Base-by-base conservation (phyloP, 2,329 filamentous ascomycete species). In the Ceratocystis harringtonii region DNA sequence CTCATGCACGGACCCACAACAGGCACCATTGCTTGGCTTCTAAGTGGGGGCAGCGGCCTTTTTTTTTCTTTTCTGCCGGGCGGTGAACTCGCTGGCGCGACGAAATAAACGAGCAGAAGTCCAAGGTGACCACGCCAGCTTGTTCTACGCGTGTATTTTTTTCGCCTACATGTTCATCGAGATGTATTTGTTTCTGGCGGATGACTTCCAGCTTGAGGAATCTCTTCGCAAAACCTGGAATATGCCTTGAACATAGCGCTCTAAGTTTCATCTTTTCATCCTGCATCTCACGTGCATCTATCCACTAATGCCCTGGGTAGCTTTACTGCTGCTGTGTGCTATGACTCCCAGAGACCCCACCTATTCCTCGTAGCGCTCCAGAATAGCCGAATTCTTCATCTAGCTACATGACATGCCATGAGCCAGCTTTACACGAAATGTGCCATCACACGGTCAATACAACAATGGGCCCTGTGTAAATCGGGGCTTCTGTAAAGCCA, bases 61-160 rank as follows among this genome's bases (percentile, higher is more conserved):
- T 57, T 57, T 41, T 50, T 45, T 45, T 22, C 22, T 52, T 57
- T 52, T 57, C 52, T 57, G 52, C 52, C 52, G 28, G 52, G 52
- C 52, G 52, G 52, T 57, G 52, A 57, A 4, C 1, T 3, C 12
- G 28, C 22, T 32, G 15, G 25, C 30, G 5, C 52, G 17, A 57
- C 22, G 48, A 28, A 28, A 28, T 28, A 28, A 28, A 52, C 48
- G 19, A 52, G 48, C 19, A 15, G 25, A 57, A 15, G 8, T 50
- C 25, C 52, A 25, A 57, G 45, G 45, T 12, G n/a, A 50, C 45
- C 44, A 48, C 17, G n/a, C 44, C 44, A 48, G 17, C 45, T 22
- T 48, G 19, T 12, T 15, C 45, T 6, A 48, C 45, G 10, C 19
- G 1, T 48, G 19, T 19, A 50, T 22, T 8, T 30, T 32, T 32